Conservation (phyloP, 1,139 yeast genomes). For the Pichia sp. region DNA sequence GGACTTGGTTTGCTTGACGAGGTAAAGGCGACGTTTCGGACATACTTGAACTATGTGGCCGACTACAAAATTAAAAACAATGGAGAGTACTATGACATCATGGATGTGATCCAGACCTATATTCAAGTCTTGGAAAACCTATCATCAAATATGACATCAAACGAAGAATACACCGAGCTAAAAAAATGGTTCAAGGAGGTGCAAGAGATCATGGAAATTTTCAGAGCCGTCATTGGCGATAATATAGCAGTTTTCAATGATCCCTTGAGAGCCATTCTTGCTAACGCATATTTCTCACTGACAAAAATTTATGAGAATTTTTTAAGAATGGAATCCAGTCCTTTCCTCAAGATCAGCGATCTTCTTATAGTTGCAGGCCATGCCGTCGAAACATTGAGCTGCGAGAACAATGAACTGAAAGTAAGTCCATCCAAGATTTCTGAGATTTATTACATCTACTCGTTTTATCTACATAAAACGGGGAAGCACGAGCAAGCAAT, state of each 20-base stretch:
- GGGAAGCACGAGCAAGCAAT: constrained; percentile 35
- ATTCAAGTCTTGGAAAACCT: constrained; percentile 25
- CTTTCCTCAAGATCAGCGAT: constrained; percentile 14
- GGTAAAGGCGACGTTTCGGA: constrained; percentile 40
- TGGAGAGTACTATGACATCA: constrained; percentile 32
- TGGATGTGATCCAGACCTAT: constrained; percentile 31
- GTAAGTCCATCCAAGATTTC: constrained; percentile 2
- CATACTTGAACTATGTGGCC: constrained; percentile 38
- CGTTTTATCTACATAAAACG: constrained; percentile 34
- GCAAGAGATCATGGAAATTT: constrained; percentile 19
- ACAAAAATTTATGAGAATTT: constrained; percentile 22
- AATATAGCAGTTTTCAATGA: constrained; percentile 5
- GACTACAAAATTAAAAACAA: constrained; percentile 36
- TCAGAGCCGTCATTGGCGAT: constrained; percentile 18
- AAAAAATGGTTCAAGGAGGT: constrained; percentile 19
- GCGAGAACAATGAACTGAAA: not conserved
- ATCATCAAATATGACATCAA: constrained; percentile 21
- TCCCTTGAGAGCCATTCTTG: constrained; percentile 16
- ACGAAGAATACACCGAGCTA: constrained; percentile 18
- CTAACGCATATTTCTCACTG: constrained; percentile 17
- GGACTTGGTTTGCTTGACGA: constrained; percentile 27
- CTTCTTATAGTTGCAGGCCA: constrained; percentile 15
- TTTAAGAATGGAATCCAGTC: constrained; percentile 17
- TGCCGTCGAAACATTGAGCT: constrained; percentile 9
- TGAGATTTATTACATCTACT: constrained; percentile 33